Percentiles rank a stretch among this genome's conserved stretches.
phyloP scores from a whole-genome alignment of 768 basidiomycete genomes.

The Termitomyces sp. region DNA sequence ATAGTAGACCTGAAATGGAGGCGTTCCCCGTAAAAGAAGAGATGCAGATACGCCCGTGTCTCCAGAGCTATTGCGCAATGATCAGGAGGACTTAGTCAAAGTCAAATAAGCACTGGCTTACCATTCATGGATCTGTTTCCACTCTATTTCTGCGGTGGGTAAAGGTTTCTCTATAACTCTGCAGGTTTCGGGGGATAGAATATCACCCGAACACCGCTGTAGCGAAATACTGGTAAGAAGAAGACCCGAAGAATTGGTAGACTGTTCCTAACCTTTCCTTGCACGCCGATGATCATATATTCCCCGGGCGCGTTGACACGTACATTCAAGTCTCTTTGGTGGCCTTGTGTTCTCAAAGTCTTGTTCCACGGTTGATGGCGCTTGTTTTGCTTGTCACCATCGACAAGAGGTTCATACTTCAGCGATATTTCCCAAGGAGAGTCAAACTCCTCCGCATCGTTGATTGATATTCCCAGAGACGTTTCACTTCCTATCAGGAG shows the following conservation, averaged over 20 bases:
- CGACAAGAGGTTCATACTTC: constrained; percentile 54
- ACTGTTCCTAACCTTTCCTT: constrained; percentile 54
- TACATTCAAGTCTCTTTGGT: constrained; percentile 43
- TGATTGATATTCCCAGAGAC: constrained; percentile 50
- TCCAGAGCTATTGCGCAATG: constrained; percentile 56
- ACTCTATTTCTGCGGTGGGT: constrained; percentile 84
- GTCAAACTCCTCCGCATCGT: constrained; percentile 59
- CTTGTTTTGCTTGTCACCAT: constrained; percentile 35
- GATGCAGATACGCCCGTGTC: constrained; percentile 91
- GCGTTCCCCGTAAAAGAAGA: constrained; percentile 82
- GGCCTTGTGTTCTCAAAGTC: constrained; percentile 49
- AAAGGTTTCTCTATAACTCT: constrained; percentile 70
- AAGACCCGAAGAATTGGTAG: background rate
- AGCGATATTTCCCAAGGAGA: constrained; percentile 67
- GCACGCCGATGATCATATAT: constrained; percentile 69
- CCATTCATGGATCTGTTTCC: constrained; percentile 92
- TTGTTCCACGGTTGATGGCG: constrained; percentile 62
- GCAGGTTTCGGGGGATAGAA: constrained; percentile 81
- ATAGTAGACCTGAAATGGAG: constrained; percentile 87
- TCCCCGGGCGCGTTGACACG: constrained; percentile 67
- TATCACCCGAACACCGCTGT: constrained; percentile 76
- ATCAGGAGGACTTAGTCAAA: background rate
- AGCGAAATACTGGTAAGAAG: constrained; percentile 12
- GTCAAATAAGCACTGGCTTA: constrained; percentile 27
- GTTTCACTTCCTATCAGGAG: constrained; percentile 72